Evolutionary conservation across 495 filamentous ascomycete species (phyloP), one percentile per base, ranked within the genome.

Genomic region (Podospora appendiculata): DNA sequence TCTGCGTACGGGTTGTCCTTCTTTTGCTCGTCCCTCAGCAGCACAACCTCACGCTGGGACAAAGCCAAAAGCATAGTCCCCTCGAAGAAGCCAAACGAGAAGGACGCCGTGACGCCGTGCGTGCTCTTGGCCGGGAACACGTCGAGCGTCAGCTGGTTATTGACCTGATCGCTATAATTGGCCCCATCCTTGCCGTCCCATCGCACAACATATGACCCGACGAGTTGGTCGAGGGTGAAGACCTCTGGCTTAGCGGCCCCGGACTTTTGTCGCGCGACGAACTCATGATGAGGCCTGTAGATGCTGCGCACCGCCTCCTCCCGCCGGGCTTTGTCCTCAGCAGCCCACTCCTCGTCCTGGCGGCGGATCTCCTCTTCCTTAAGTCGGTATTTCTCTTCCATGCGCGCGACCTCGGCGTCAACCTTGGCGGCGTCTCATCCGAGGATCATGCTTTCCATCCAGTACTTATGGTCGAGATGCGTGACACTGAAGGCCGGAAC

Each of bases 11-110:
- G 1, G n/a, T 17, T 17, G 45, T 47, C 14, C 25, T 43, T 50
- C 12, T 16, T 39, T 32, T 60, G 36, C 34, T 58, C 51, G 12
- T 58, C 47, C 14, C 55, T 44, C 1, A 60, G 41, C 34, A 48
- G 47, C 44, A 49, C 51, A 4, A 58, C 47, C 13, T 41, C 46
- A 4, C 41, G 44, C 39, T 45, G 16, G 3, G 58, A 45, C 18
- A 45, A 42, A 4, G 38, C 47, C 2, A 60, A 17, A 8, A 60
- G 40, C 55, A 60, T 60, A 9, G 41, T 52, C 2, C 59, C 58
- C 32, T 50, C 56, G 4, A 58, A 2, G 1, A 43, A 0, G 16
- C 56, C 52, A 19, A 58, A 41, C 25, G 17, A n/a, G 33, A 61
- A 61, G 1, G 56, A 48, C 5, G 56, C 58, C 9, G 12, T 12